phyloP scores from a whole-genome alignment of 176 grass and related monocot genomes.

The Phragmites australis region DNA sequence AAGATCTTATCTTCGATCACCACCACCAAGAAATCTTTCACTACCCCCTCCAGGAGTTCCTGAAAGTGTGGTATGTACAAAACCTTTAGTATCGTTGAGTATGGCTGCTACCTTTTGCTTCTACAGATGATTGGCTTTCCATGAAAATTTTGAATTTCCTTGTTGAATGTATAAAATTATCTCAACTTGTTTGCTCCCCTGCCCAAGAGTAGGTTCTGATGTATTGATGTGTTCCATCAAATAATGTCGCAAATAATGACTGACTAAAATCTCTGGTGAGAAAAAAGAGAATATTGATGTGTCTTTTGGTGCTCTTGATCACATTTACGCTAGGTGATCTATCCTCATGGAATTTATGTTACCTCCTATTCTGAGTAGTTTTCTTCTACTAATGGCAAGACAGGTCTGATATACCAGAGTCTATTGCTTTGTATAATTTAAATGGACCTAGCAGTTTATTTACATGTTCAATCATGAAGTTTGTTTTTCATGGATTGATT shows the following conservation, averaged over 20 bases:
- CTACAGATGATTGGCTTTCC: background rate
- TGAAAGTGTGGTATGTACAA: constrained; percentile 95
- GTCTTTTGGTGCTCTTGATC: background rate
- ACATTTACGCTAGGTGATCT: background rate
- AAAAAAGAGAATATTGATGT: background rate
- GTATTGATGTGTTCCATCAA: background rate
- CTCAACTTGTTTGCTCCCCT: background rate
- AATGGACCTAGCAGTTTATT: constrained; percentile 17
- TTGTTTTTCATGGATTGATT: background rate
- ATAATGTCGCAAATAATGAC: background rate
- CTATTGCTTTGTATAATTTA: background rate
- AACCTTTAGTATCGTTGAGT: background rate
- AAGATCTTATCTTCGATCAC: constrained; percentile 80
- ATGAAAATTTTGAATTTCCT: constrained; percentile 12
- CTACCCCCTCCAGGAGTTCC: constrained; percentile 91
- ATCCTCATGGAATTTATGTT: constrained; percentile 12
- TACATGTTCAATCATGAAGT: background rate
- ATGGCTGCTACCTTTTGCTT: background rate
- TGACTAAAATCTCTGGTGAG: background rate
- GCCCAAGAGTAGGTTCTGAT: background rate
- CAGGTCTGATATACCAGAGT: background rate
- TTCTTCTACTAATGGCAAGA: background rate
- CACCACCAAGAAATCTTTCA: constrained; percentile 87
- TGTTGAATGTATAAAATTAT: constrained; percentile 1
- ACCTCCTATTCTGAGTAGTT: background rate